Evolutionary conservation across 1,284 basidiomycete species (phyloP).

Genomic region (Moniliella sp.): DNA sequence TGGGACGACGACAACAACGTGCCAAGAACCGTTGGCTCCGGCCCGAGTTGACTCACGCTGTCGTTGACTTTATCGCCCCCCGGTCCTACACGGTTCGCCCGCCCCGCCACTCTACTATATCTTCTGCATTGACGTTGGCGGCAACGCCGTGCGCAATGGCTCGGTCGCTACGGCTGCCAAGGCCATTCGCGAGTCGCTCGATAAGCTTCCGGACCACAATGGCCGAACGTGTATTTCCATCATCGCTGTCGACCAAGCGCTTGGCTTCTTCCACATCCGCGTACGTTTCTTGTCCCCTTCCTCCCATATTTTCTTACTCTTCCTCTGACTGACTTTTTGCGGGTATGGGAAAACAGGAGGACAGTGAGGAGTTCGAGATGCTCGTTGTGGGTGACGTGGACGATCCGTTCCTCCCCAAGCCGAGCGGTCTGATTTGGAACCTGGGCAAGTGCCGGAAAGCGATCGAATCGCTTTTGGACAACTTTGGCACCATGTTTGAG

Average conservation of each 20-base stretch:
- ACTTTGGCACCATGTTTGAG: conserved; percentile 86
- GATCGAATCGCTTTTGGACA: conserved; percentile 58
- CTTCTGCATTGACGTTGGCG: conserved; percentile 92
- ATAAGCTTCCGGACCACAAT: conserved; percentile 84
- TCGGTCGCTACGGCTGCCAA: conserved; percentile 93
- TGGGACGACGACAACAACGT: conserved; percentile 86
- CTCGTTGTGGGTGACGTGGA: conserved; percentile 88
- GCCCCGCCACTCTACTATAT: conserved; percentile 83
- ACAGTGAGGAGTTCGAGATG: conserved; percentile 70
- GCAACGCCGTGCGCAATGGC: conserved; percentile 53
- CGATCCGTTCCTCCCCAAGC: conserved; percentile 91
- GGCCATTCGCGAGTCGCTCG: conserved; percentile 79
- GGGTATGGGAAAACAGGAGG: no score
- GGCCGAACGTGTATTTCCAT: conserved; percentile 75
- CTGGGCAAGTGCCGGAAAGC: conserved; percentile 61
- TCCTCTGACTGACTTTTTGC: no score
- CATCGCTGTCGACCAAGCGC: conserved; percentile 69
- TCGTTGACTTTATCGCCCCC: conserved; percentile 88
- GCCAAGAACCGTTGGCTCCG: conserved; percentile 81
- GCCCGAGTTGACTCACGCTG: conserved; percentile 73
- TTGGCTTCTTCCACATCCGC: conserved; percentile 84
- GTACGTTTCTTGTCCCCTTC: no score
- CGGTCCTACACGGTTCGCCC: conserved; percentile 98
- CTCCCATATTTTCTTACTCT: no score
- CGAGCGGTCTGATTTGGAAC: conserved; percentile 86